phyloP scores from a whole-genome alignment of 805 yeast genomes.

The Torulaspora delbrueckii region DNA sequence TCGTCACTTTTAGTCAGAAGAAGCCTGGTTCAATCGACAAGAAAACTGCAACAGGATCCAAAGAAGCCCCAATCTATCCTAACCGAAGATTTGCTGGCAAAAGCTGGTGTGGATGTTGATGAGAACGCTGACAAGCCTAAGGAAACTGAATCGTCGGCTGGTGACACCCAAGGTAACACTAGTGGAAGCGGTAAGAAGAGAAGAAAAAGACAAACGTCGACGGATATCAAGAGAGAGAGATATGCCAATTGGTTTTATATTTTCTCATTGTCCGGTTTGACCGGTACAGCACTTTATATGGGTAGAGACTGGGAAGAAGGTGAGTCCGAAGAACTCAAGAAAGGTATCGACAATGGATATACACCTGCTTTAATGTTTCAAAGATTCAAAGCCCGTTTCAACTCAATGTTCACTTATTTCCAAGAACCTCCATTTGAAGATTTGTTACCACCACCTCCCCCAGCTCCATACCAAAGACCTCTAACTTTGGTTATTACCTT shows the following conservation, averaged over 20 bases:
- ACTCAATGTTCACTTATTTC: slow-evolving; percentile 73
- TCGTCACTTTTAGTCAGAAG: slow-evolving; percentile 2
- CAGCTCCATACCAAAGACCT: slow-evolving; percentile 89
- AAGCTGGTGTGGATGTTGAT: slow-evolving; percentile 74
- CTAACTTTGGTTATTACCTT: slow-evolving; percentile 81
- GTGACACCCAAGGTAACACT: slow-evolving; percentile 12
- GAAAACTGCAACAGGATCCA: slow-evolving; percentile 11
- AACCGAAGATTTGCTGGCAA: slow-evolving; percentile 73
- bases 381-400: slow-evolving; percentile 66
- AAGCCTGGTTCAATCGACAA: slow-evolving; percentile 1
- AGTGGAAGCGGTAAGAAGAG: slow-evolving; percentile 31
- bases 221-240: slow-evolving; percentile 77
- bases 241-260: slow-evolving; percentile 72
- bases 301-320: slow-evolving; percentile 81
- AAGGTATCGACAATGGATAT: slow-evolving; percentile 60
- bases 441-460: slow-evolving; percentile 85
- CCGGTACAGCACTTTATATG: slow-evolving; percentile 60
- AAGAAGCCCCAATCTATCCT: slow-evolving; percentile 49
- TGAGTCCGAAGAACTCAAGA: slow-evolving; percentile 57
- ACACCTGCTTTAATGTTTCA: slow-evolving; percentile 58
- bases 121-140: slow-evolving; percentile 22
- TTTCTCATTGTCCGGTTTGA: slow-evolving; percentile 42
- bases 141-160: slow-evolving; percentile 15
- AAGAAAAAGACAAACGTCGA: slow-evolving; percentile 61
- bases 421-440: slow-evolving; percentile 92